These are phyloP conservation scores for Termitomyces sp. DNA, from an alignment of 768 basidiomycete genomes.

Conservation along the genomic window DNA sequence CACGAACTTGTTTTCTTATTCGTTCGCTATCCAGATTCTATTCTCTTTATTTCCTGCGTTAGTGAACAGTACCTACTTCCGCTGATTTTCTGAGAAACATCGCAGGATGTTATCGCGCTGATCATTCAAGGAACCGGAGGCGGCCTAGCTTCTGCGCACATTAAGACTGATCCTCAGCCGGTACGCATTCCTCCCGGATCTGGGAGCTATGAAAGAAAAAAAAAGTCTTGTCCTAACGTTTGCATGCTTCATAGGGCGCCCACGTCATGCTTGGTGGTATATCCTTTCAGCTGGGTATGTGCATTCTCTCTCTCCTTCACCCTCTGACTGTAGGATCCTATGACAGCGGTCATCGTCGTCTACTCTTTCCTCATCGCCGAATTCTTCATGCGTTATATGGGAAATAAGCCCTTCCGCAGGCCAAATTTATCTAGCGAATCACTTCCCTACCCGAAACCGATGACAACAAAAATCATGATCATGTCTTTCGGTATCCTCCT, in stretches of 20 bases:
- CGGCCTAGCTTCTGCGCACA: slow-evolving; percentile 31
- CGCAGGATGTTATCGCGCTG: slow-evolving; percentile 50
- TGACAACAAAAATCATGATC: slow-evolving; percentile 18
- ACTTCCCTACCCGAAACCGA: neutral
- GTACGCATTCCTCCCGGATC: slow-evolving; percentile 11
- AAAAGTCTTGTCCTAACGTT: no score
- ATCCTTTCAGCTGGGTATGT: slow-evolving; percentile 46
- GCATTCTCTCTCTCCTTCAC: neutral
- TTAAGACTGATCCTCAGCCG: slow-evolving; percentile 12
- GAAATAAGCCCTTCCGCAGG: slow-evolving; percentile 26
- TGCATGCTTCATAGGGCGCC: slow-evolving; percentile 14
- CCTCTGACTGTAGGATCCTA: neutral
- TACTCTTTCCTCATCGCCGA: slow-evolving; percentile 37
- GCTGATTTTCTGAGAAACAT: neutral
- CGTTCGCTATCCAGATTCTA: slow-evolving; percentile 24
- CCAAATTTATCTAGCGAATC: neutral
- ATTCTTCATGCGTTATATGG: slow-evolving; percentile 36
- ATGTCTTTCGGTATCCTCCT: slow-evolving; percentile 32
- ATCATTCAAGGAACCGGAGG: slow-evolving; percentile 64
- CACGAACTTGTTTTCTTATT: neutral
- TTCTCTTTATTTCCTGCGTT: slow-evolving; percentile 32
- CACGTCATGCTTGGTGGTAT: slow-evolving; percentile 56
- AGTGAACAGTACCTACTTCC: neutral
- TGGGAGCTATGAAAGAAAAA: no score
- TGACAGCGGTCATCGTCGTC: slow-evolving; percentile 33